Conservation (phyloP, 2,329 filamentous ascomycete species). For the Aspergillus japonicus region DNA sequence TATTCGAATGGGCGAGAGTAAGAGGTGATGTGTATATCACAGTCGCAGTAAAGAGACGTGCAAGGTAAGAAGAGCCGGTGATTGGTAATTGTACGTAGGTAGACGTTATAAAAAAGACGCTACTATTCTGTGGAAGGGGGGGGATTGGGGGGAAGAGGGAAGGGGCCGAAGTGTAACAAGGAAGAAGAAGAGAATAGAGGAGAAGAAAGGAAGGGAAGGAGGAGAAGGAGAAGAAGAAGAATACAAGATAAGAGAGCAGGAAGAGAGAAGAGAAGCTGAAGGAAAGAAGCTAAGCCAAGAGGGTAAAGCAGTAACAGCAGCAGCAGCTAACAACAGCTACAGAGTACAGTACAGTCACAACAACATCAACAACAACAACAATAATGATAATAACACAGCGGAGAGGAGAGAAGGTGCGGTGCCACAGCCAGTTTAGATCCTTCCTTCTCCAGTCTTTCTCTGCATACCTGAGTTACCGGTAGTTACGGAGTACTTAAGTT, state of each 20-base stretch:
- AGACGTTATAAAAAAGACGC: neutral
- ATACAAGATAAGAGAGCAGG: neutral
- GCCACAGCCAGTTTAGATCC: neutral
- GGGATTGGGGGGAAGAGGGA: neutral
- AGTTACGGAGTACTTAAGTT: too few species aligned
- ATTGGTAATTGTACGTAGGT: neutral
- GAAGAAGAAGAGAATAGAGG: neutral
- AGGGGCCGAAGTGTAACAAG: neutral
- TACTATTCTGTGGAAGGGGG: neutral
- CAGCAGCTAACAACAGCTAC: neutral
- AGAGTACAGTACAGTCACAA: neutral
- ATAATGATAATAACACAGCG: neutral
- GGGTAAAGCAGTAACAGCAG: neutral
- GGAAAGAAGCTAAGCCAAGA: neutral
- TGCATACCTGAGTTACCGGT: neutral
- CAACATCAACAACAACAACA: neutral
- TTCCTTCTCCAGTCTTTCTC: neutral
- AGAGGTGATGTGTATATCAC: constrained; percentile 1
- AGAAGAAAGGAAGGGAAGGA: neutral
- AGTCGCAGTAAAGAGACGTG: constrained; percentile 1
- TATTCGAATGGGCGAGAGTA: neutral
- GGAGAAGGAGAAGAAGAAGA: neutral
- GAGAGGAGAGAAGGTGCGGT: too few species aligned
- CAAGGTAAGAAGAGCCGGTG: constrained; percentile 1
- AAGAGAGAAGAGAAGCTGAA: neutral